Evolutionary conservation across 441 rosid genomes (phyloP).

Genomic region (Cnidoscolus chayamansa): DNA sequence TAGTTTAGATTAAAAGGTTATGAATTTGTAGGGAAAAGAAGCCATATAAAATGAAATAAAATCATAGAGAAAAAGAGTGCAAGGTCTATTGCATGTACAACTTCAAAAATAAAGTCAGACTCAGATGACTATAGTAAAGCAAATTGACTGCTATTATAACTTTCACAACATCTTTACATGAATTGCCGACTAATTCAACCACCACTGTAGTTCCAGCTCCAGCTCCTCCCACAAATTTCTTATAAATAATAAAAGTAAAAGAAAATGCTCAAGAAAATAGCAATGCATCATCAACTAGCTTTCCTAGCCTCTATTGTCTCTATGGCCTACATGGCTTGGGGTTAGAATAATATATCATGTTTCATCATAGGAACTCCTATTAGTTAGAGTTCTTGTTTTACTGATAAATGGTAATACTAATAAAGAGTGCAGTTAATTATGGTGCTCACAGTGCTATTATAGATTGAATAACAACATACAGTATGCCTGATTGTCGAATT

Average conservation of each 20-base stretch:
- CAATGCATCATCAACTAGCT: background rate
- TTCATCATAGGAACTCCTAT: background rate
- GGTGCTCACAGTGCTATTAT: background rate
- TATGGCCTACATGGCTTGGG: background rate
- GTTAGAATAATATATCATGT: background rate
- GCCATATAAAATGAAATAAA: background rate
- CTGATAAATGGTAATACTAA: background rate
- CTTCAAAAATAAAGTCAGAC: background rate
- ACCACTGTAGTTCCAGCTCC: background rate
- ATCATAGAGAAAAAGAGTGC: background rate
- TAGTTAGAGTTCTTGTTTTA: constrained; percentile 9
- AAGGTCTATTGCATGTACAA: background rate
- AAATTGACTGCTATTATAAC: background rate
- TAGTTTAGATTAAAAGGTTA: background rate
- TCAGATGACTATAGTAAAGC: background rate
- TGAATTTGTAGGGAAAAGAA: background rate
- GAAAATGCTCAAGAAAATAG: background rate
- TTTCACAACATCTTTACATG: background rate
- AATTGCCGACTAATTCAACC: constrained; percentile 1
- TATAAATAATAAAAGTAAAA: background rate
- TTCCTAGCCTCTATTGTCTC: background rate
- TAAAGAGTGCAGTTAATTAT: background rate
- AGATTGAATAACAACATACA: constrained; percentile 13
- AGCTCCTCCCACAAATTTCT: background rate
- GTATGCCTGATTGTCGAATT: constrained; percentile 28